Evolutionary conservation across 1,284 basidiomycete genomes (phyloP).

Genomic region (Trichosporon sp.): DNA sequence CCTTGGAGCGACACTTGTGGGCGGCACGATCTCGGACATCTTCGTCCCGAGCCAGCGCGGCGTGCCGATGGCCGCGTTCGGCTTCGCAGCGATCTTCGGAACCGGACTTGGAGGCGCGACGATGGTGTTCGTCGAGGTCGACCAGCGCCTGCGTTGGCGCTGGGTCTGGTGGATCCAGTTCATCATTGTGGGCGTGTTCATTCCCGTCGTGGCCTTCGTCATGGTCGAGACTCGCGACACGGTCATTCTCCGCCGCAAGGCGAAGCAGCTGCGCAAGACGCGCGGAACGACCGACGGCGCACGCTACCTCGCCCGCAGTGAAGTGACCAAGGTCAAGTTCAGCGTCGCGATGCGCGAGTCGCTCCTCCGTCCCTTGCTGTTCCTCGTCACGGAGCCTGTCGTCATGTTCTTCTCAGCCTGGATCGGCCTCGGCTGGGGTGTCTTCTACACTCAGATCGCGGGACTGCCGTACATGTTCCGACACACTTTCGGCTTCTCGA

Average conservation of each 20-base stretch:
- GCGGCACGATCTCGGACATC: slow-evolving; percentile 74
- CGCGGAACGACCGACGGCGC: slow-evolving; percentile 45
- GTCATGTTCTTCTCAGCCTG: slow-evolving; percentile 74
- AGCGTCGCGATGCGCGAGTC: slow-evolving; percentile 44
- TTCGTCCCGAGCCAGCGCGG: slow-evolving; percentile 56
- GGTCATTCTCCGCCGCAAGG: slow-evolving; percentile 49
- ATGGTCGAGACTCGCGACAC: slow-evolving; percentile 54
- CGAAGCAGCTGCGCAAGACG: slow-evolving; percentile 45
- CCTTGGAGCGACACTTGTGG: slow-evolving; percentile 72
- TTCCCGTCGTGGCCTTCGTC: slow-evolving; percentile 44
- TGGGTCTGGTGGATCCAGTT: slow-evolving; percentile 81
- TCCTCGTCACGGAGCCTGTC: slow-evolving; percentile 73
- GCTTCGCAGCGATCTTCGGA: slow-evolving; percentile 64
- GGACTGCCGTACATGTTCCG: slow-evolving; percentile 67
- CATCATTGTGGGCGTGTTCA: slow-evolving; percentile 53
- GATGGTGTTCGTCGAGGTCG: slow-evolving; percentile 71
- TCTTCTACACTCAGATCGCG: slow-evolving; percentile 70
- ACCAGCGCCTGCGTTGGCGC: slow-evolving; percentile 66
- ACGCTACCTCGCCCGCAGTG: slow-evolving; percentile 54
- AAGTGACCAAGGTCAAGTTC: slow-evolving; percentile 49
- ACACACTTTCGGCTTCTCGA: slow-evolving; percentile 67
- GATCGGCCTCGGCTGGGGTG: slow-evolving; percentile 76
- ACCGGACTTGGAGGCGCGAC: slow-evolving; percentile 68
- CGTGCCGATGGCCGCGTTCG: slow-evolving; percentile 70
- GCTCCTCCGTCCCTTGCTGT: slow-evolving; percentile 51